Percentiles rank a stretch among this genome's conserved stretches.
Conservation (phyloP, 441 rosid species). For the Populus trichocarpa region DNA sequence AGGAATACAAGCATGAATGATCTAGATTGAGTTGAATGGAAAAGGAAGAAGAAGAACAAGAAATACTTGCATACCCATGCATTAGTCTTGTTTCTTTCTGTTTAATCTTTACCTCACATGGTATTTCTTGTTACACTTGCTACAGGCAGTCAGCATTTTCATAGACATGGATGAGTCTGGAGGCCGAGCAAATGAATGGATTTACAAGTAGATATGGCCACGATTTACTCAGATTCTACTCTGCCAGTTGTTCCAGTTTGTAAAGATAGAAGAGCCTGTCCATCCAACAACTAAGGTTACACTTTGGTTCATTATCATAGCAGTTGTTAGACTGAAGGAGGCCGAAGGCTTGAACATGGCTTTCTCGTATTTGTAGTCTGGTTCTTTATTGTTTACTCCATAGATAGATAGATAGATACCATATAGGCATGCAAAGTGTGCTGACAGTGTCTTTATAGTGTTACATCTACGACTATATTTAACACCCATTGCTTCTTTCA, state of each 20-base stretch:
- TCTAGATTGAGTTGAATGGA: not conserved
- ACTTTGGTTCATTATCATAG: not conserved
- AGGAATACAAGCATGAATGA: not conserved
- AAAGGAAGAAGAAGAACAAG: not conserved
- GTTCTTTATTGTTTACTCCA: not conserved
- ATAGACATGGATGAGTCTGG: slow-evolving; percentile 94
- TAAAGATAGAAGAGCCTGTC: not conserved
- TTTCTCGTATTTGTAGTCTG: not conserved
- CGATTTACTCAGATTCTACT: not conserved
- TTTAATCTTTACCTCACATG: not conserved
- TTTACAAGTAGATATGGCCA: slow-evolving; percentile 55
- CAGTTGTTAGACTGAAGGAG: not conserved
- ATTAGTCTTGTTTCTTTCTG: not conserved
- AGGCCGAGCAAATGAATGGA: slow-evolving; percentile 96
- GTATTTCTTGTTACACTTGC: not conserved
- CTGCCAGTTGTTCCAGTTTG: not conserved
- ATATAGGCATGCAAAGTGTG: not conserved
- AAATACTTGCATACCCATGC: too few species aligned
- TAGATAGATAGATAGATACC: not conserved
- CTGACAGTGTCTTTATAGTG: too few species aligned
- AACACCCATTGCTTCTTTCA: not conserved
- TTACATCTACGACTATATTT: not conserved
- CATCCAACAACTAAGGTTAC: not conserved
- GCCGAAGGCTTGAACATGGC: not conserved
- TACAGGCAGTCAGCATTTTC: slow-evolving; percentile 95